These are phyloP conservation scores for Balakata baccata DNA, from an alignment of 345 rosid species.

Conservation along the genomic window DNA sequence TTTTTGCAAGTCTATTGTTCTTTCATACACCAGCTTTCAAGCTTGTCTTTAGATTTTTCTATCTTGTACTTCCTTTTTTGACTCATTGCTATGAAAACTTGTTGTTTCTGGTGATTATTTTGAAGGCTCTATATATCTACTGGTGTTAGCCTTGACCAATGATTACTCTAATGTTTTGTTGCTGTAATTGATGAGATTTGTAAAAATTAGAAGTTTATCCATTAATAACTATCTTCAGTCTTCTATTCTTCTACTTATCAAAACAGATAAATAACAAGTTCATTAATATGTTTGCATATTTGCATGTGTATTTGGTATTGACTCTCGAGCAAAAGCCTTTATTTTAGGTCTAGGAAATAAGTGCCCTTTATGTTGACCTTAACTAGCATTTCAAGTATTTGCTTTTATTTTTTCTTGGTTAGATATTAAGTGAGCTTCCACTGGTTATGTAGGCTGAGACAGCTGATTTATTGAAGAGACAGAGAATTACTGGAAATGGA, in stretches of 20 bases:
- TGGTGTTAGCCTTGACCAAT: neutral
- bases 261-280: neutral
- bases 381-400: neutral
- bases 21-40: neutral
- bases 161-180: neutral
- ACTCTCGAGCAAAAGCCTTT: neutral
- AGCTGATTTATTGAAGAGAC: slow-evolving; percentile 13
- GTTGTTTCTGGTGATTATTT: neutral
- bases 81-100: neutral
- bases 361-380: neutral
- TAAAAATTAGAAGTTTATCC: neutral
- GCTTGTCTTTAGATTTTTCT: neutral
- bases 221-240: neutral
- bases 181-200: neutral
- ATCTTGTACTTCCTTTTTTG: neutral
- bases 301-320: neutral
- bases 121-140: neutral
- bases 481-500: slow-evolving; percentile 23
- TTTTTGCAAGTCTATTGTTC: neutral
- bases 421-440: neutral
- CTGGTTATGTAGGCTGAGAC: slow-evolving; percentile 24
- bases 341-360: neutral
- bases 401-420: slow-evolving; percentile 1
- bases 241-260: neutral
- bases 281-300: neutral